Evolutionary conservation across 2,329 filamentous ascomycete genomes (phyloP), one percentile per base, ranked within the genome.

Genomic region (Colletotrichum viniferum): DNA sequence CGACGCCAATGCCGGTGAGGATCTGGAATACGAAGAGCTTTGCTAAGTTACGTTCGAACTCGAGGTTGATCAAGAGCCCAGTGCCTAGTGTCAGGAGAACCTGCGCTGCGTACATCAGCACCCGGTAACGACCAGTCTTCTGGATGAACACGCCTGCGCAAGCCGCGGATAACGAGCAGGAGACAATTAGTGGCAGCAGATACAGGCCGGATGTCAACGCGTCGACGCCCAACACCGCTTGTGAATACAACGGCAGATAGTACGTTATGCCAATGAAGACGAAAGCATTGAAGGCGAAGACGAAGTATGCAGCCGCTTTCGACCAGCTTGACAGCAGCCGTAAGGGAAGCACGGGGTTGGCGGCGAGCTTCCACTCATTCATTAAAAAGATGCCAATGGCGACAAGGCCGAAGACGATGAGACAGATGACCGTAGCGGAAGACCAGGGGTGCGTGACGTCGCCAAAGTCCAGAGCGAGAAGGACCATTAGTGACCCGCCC

Each of bases 381-480:
- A 80, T 73, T 24, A 79, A 74, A 69, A 89, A 88, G 1, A 77
- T 74, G n/a, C 81, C 66, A 3, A 87, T 77, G 4, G 84, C 84
- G 18, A 82, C 32, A 7, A 85, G 13, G 1, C 86, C 85, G 3
- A 87, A 62, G 3, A 87, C 61, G 7, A 81, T 74, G 24, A 79
- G 76, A 69, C 88, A 88, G 1, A 77, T 76, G 14, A 81, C 68
- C 3, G 87, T 77, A 2, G 84, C 84, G 0, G 94, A 96, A 63
- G 86, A 85, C 95, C 95, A 98, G 2, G 96, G 93, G 77, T 91
- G 91, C 26, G 88, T 88, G 69, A 95, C 90, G 65, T 95, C 96
- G 68, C 72, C 80, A 34, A 74, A 80, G 5, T 76, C 77, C 16
- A 81, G 58, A 4, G 84, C 69, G 16, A 86, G 79, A 21, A 84